Evolutionary conservation across 2,329 filamentous ascomycete genomes (phyloP).

Genomic region (Coleophoma cylindrospora): DNA sequence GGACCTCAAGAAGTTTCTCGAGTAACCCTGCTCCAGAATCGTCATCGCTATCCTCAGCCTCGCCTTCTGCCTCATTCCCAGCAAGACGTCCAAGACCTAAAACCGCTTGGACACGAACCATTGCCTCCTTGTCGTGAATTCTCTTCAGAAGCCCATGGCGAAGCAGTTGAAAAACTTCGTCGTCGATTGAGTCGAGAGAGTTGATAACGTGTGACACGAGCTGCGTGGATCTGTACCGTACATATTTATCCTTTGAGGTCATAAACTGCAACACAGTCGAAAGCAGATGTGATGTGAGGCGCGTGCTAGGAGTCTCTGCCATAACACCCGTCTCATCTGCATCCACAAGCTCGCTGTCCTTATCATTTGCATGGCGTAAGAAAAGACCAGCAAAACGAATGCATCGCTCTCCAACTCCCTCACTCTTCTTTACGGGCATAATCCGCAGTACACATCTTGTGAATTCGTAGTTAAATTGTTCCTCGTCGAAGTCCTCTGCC

Average conservation of each 20-base stretch:
- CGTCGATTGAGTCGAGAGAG: slow-evolving; percentile 85
- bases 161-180: slow-evolving; percentile 81
- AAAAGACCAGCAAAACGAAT: slow-evolving; percentile 87
- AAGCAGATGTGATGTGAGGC: slow-evolving; percentile 72
- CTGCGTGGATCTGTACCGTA: slow-evolving; percentile 86
- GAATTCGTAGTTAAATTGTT: slow-evolving; percentile 84
- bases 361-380: slow-evolving; percentile 65
- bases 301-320: slow-evolving; percentile 77
- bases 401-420: slow-evolving; percentile 78
- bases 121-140: slow-evolving; percentile 88
- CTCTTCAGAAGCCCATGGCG: slow-evolving; percentile 76
- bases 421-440: slow-evolving; percentile 86
- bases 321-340: slow-evolving; percentile 67
- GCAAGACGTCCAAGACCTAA: slow-evolving; percentile 83
- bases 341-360: slow-evolving; percentile 64
- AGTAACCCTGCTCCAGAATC: slow-evolving; percentile 66
- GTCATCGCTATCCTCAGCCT: slow-evolving; percentile 65
- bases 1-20: slow-evolving; percentile 77
- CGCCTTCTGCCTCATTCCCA: slow-evolving; percentile 69
- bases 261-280: slow-evolving; percentile 71
- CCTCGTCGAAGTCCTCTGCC: slow-evolving; percentile 69
- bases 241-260: slow-evolving; percentile 83
- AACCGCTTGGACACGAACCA: slow-evolving; percentile 88
- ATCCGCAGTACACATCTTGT: slow-evolving; percentile 76
- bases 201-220: slow-evolving; percentile 89